Evolutionary conservation across 345 rosid genomes (phyloP), one percentile per base, ranked within the genome.

Genomic region (Pelargonium nanum): DNA sequence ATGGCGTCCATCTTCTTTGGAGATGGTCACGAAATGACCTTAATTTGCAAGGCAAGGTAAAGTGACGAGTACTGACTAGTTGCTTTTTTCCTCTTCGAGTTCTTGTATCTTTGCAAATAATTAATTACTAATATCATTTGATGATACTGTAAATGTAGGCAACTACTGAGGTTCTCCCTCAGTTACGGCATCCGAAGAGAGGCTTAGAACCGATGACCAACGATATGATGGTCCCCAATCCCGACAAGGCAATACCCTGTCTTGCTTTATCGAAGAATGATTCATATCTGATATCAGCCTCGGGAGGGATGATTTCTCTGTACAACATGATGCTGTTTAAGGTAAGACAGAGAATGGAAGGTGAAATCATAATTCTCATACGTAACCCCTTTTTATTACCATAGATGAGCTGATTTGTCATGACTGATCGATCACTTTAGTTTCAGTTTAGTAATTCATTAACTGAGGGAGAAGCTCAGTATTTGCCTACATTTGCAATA

Each of bases 261-360:
- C 60, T 78, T 51, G 75, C 72, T 48, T 45, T 78, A 56, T 67
- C 81, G 21, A 81, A 56, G 63, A 78, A 74, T 64, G 79, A 76
- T 66, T 72, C 73, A 7, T 78, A 64, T 77, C 80, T 76, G 34
- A 23, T 76, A 30, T 81, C 83, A n/a, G 56, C 83, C 22, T 78
- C 80, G 0, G 86, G 81, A 23, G 81, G 77, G 58, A 70, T 26
- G 26, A 63, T 79, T 61, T 76, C 81, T 28, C 59, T 78, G 22
- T 74, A 72, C 72, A 77, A 77, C 67, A 44, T 74, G 72, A n/a
- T n/a, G n/a, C n/a, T n/a, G n/a, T n/a, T n/a, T n/a, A n/a, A n/a
- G n/a, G n/a, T n/a, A n/a, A n/a, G n/a, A n/a, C n/a, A n/a, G n/a
- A n/a, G n/a, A n/a, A n/a, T n/a, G n/a, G n/a, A n/a, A n/a, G n/a